These are phyloP conservation scores for Termitomyces sp. DNA, from an alignment of 768 basidiomycete species.

Conservation along the genomic window DNA sequence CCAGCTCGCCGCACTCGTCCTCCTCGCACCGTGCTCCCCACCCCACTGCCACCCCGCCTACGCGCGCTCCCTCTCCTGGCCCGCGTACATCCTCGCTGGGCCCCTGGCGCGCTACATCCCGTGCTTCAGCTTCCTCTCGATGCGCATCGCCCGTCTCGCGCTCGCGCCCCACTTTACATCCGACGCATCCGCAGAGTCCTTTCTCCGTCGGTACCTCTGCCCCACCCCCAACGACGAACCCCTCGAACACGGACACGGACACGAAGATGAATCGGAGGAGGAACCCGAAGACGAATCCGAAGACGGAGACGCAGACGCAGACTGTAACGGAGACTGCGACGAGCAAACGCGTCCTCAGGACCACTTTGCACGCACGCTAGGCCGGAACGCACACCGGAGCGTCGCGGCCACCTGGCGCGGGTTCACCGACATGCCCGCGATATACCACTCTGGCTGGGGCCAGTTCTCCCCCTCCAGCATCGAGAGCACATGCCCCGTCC, in stretches of 20 bases:
- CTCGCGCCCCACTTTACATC: conserved; percentile 37
- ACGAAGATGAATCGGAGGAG: no score
- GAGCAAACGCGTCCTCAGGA: conserved; percentile 39
- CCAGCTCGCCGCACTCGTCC: conserved; percentile 44
- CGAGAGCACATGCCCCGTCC: conserved; percentile 45
- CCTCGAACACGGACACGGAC: no score
- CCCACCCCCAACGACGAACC: background rate
- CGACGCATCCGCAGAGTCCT: conserved; percentile 38
- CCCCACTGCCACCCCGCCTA: conserved; percentile 46
- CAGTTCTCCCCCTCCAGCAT: conserved; percentile 39
- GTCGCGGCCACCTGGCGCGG: conserved; percentile 52
- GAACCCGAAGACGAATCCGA: no score
- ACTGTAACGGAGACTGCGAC: conserved; percentile 35
- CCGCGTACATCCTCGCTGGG: conserved; percentile 45
- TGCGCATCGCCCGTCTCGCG: conserved; percentile 28
- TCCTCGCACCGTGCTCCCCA: conserved; percentile 47
- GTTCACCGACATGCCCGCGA: conserved; percentile 39
- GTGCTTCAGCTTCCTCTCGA: conserved; percentile 31
- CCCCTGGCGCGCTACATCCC: conserved; percentile 43
- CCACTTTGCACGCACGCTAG: conserved; percentile 40
- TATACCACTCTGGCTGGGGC: conserved; percentile 54
- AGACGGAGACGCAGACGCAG: conserved; percentile 36
- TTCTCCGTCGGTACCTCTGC: conserved; percentile 32
- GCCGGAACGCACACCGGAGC: conserved; percentile 43
- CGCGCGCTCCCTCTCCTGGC: conserved; percentile 43